Evolutionary conservation across 306 rosid genomes (phyloP), one percentile per base, ranked within the genome.

Genomic region (Inga laurina): DNA sequence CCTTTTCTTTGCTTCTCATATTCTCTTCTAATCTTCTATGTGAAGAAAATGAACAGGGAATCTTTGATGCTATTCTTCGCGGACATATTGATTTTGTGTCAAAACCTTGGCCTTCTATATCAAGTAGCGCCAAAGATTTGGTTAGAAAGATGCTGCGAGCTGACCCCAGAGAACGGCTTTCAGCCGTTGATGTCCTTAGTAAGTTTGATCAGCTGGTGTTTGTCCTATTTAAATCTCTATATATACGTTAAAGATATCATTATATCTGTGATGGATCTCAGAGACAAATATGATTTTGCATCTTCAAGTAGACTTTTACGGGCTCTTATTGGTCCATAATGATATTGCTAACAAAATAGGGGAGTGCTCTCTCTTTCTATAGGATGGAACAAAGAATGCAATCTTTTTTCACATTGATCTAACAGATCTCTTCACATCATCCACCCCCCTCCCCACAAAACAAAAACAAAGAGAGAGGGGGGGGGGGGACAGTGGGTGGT

Each of bases 71-170:
- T 78, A 74, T 96, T 87, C 97, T 93, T 79, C 98, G 90, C 48
- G 98, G 98, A 35, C 92, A 91, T 85, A 86, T 93, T 73, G 99
- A 96, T 88, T 93, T 96, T 54, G 72, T 87, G 14, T 93, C 98
- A 19, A 91, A 93, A 46, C 99, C 99, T 39, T 96, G 99, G 99
- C 97, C 98, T 82, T 93, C 99, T 54, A 87, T 93, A 87, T 96
- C 99, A 24, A 88, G 86, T 65, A 89, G 94, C 80, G 99, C 98
- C 24, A 93, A 91, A 84, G 99, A 96, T 89, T 93, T 96, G 80
- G 93, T 96, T 72, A 91, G 88, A 89, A 96, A 91, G 85, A 92
- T 96, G 97, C 87, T 96, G 45, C 83, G 86, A 32, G 89, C 91
- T 46, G 94, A 90, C 83, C 89, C 92, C 46, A 93, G 91, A 82